Conservation (phyloP, 352 stramenopile genomes). For the Phytophthora tubulina region DNA sequence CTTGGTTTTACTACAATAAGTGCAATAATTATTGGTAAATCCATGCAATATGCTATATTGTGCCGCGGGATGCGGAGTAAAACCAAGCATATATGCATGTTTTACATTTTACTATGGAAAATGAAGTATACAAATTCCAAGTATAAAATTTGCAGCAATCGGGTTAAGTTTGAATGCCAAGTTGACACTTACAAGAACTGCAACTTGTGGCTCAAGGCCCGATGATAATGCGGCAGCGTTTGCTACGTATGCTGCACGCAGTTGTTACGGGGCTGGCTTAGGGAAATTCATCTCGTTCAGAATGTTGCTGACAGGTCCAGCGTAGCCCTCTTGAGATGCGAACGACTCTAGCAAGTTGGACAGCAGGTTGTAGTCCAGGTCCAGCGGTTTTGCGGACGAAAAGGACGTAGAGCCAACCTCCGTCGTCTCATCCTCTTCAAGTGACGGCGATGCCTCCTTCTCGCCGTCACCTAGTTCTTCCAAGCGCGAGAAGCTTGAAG, state of each 20-base stretch:
- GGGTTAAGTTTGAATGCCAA: too few species aligned
- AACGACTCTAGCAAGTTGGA: constrained; percentile 87
- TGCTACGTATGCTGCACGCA: not conserved
- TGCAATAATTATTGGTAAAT: too few species aligned
- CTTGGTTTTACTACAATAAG: too few species aligned
- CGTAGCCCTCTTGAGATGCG: constrained; percentile 76
- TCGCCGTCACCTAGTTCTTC: constrained; percentile 13
- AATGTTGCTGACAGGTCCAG: constrained; percentile 81
- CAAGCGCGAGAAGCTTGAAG: constrained; percentile 63
- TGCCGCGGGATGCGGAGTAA: too few species aligned
- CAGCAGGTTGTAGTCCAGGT: constrained; percentile 87
- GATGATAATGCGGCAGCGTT: not conserved
- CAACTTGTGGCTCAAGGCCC: too few species aligned
- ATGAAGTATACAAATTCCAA: too few species aligned
- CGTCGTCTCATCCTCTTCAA: constrained; percentile 8
- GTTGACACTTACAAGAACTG: too few species aligned
- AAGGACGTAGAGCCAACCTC: constrained; percentile 31
- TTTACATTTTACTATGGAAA: too few species aligned
- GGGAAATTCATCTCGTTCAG: constrained; percentile 67
- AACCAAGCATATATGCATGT: too few species aligned
- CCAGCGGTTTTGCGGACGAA: constrained; percentile 58
- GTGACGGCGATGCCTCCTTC: not conserved
- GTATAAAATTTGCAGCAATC: too few species aligned
- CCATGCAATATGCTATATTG: too few species aligned
- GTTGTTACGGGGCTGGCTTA: constrained; percentile 13